These are phyloP conservation scores for Auriscalpium vulgare DNA, from an alignment of 768 basidiomycete genomes.

Conservation along the genomic window DNA sequence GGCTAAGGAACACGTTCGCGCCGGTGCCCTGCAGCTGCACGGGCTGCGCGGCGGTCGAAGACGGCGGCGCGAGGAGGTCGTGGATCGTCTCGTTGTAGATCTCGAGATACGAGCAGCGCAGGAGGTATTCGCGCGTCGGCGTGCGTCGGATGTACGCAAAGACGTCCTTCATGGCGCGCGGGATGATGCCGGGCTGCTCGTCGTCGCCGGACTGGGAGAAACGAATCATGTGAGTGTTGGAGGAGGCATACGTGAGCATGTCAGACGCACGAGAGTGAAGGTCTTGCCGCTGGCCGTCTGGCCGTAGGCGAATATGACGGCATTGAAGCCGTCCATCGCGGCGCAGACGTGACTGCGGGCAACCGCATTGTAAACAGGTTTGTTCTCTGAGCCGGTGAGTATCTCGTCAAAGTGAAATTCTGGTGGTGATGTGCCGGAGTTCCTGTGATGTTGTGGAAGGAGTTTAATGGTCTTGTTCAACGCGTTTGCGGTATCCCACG, in stretches of 20 bases:
- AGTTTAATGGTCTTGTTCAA: slow-evolving; percentile 51
- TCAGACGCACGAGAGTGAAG: slow-evolving; percentile 45
- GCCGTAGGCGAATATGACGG: slow-evolving; percentile 90
- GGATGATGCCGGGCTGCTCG: slow-evolving; percentile 89
- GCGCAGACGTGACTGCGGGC: slow-evolving; percentile 77
- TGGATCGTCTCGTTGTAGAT: slow-evolving; percentile 93
- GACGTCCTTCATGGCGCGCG: slow-evolving; percentile 86
- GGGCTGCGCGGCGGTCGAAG: slow-evolving; percentile 40
- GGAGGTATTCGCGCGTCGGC: slow-evolving; percentile 79
- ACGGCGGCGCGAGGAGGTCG: slow-evolving; percentile 75
- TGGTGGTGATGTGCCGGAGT: slow-evolving; percentile 28
- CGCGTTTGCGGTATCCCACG: slow-evolving; percentile 43
- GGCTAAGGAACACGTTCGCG: slow-evolving; percentile 57
- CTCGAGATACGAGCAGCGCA: slow-evolving; percentile 93
- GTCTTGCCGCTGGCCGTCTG: slow-evolving; percentile 84
- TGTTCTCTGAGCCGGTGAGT: slow-evolving; percentile 72
- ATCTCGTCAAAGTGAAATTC: slow-evolving; percentile 70
- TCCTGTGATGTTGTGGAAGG: slow-evolving; percentile 46
- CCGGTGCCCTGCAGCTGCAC: slow-evolving; percentile 69
- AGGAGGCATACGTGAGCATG: neutral
- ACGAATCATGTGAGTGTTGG: neutral
- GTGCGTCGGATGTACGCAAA: slow-evolving; percentile 77
- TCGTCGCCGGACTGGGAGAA: slow-evolving; percentile 54
- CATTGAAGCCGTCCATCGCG: slow-evolving; percentile 96
- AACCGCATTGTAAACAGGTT: slow-evolving; percentile 67